phyloP scores from a whole-genome alignment of 257 asterid genomes.

The Fraxinus americana region DNA sequence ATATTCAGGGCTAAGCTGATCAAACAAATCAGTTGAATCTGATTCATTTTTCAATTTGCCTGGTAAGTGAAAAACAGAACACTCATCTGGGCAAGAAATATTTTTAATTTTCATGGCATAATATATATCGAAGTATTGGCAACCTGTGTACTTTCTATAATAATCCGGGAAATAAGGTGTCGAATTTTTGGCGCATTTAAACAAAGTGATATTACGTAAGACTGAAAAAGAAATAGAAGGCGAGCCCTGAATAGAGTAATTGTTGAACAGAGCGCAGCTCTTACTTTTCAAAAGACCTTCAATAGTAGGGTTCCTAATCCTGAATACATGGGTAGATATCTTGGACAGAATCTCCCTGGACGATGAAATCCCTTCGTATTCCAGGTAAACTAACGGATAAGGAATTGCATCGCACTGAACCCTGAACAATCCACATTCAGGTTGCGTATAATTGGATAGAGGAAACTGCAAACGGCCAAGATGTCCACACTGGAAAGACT shows the following conservation, averaged over 20 bases:
- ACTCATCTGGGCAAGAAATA: not conserved
- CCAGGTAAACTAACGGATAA: slow-evolving; percentile 28
- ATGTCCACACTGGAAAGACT: slow-evolving; percentile 34
- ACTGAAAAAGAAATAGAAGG: slow-evolving; percentile 23
- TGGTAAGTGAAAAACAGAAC: slow-evolving; percentile 32
- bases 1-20: slow-evolving; percentile 20
- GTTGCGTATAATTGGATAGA: not conserved
- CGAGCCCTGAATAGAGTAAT: slow-evolving; percentile 2
- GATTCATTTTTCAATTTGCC: not conserved
- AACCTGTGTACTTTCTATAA: not conserved
- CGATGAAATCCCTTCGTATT: not conserved
- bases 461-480: slow-evolving; percentile 36
- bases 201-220: slow-evolving; percentile 30
- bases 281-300: not conserved
- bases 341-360: not conserved
- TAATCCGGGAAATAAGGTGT: too few species aligned
- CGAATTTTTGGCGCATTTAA: not conserved
- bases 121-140: slow-evolving; percentile 6
- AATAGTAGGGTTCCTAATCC: not conserved
- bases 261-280: slow-evolving; percentile 17
- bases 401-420: slow-evolving; percentile 7
- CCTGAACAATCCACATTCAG: slow-evolving; percentile 41
- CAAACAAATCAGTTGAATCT: not conserved
- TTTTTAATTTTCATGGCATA: not conserved
- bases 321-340: not conserved